Conservation (phyloP, 1,284 basidiomycete genomes). For the Pseudomicrostroma phylloplanum region DNA sequence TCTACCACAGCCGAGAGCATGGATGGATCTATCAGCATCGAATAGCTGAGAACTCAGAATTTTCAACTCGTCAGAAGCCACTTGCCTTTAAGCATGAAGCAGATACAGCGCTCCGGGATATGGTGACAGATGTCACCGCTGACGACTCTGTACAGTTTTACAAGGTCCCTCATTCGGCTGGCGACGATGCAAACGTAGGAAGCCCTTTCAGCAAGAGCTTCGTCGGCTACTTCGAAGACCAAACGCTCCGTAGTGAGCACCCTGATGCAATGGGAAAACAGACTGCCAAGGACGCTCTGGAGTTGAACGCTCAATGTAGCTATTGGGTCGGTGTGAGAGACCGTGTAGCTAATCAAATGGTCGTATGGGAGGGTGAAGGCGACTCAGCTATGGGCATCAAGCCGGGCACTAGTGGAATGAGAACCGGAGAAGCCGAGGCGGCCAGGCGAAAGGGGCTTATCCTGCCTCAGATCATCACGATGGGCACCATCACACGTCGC, state of each 20-base stretch:
- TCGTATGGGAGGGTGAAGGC: conserved; percentile 67
- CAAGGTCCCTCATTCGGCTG: conserved; percentile 92
- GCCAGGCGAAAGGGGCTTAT: conserved; percentile 76
- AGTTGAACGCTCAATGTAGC: conserved; percentile 89
- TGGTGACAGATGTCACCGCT: background rate
- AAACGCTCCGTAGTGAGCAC: conserved; percentile 54
- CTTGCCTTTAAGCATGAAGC: conserved; percentile 28
- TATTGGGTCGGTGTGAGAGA: conserved; percentile 97
- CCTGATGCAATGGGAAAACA: conserved; percentile 56
- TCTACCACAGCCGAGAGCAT: conserved; percentile 78
- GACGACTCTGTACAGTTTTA: conserved; percentile 60
- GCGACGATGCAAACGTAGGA: conserved; percentile 87
- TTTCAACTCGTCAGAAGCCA: conserved; percentile 27
- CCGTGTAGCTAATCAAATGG: conserved; percentile 86
- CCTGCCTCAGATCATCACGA: conserved; percentile 89
- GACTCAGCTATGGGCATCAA: conserved; percentile 52
- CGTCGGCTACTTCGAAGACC: conserved; percentile 77
- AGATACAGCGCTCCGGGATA: conserved; percentile 22
- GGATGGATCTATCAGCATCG: conserved; percentile 70
- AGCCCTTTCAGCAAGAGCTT: conserved; percentile 85
- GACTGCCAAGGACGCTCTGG: conserved; percentile 74
- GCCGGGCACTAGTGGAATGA: conserved; percentile 26
- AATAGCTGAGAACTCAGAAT: conserved; percentile 9
- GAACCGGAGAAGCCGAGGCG: conserved; percentile 17
- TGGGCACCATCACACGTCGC: conserved; percentile 95